Evolutionary conservation across 768 basidiomycete species (phyloP).

Genomic region (Dictyophora rubrovolvata): DNA sequence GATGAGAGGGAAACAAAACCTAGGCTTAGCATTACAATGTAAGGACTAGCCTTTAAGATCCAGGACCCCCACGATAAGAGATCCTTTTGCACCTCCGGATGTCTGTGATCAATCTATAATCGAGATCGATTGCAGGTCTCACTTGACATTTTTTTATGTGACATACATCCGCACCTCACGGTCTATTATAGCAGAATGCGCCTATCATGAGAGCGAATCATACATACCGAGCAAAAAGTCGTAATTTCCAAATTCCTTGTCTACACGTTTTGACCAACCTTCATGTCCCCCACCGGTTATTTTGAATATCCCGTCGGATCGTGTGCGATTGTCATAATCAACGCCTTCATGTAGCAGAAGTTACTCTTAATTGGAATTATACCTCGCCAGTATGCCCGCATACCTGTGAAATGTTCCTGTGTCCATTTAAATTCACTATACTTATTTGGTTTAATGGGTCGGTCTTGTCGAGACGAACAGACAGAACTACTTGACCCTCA

Average conservation of each 20-base stretch:
- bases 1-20: not conserved
- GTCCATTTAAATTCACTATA: slow-evolving; percentile 67
- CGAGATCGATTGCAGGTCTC: slow-evolving; percentile 3
- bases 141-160: not conserved
- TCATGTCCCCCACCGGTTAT: slow-evolving; percentile 56
- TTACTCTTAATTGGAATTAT: not conserved
- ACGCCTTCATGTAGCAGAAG: slow-evolving; percentile 40
- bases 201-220: not conserved
- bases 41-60: slow-evolving; percentile 43
- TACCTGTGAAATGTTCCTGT: slow-evolving; percentile 72
- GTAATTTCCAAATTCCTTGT: slow-evolving; percentile 79
- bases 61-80: slow-evolving; percentile 69
- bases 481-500: slow-evolving; percentile 45
- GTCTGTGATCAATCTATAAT: slow-evolving; percentile 67
- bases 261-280: slow-evolving; percentile 77
- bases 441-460: slow-evolving; percentile 24
- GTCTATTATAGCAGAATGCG: not conserved
- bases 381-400: slow-evolving; percentile 4
- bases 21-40: not conserved
- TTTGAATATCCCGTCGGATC: slow-evolving; percentile 56
- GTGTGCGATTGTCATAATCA: slow-evolving; percentile 71
- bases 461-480: not conserved
- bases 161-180: slow-evolving; percentile 3
- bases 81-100: slow-evolving; percentile 71
- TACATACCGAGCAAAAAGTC: slow-evolving; percentile 62